Conservation (phyloP, 768 basidiomycete species). For the Boletus coccyginus region DNA sequence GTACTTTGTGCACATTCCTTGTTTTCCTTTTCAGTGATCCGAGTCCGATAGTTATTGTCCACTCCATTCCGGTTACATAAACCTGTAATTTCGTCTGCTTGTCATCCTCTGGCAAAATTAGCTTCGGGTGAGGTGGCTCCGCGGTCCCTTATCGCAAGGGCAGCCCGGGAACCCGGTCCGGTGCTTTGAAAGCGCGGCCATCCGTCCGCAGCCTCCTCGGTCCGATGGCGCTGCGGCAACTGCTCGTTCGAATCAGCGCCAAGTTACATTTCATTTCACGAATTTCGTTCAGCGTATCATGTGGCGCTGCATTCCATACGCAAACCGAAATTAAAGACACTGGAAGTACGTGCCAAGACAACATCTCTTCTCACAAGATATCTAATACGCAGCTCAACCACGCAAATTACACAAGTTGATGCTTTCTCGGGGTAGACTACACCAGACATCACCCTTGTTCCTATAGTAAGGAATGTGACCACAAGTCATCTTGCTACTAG, state of each 20-base stretch:
- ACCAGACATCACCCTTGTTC: not conserved
- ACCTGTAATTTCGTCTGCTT: not conserved
- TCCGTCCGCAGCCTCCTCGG: no score
- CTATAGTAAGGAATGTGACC: not conserved
- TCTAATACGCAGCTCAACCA: constrained; percentile 32
- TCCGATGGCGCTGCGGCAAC: no score
- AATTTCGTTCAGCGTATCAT: constrained; percentile 36
- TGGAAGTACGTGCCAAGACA: constrained; percentile 47
- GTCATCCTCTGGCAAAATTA: not conserved
- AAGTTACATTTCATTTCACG: constrained; percentile 26
- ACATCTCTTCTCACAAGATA: constrained; percentile 34
- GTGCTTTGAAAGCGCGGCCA: no score
- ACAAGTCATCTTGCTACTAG: constrained; percentile 38
- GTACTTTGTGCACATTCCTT: constrained; percentile 15
- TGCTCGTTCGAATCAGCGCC: not conserved
- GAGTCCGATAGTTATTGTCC: not conserved
- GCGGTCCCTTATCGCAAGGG: no score
- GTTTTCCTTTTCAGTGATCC: constrained; percentile 6
- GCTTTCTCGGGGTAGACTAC: constrained; percentile 34
- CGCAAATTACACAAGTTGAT: constrained; percentile 41
- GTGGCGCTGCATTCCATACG: not conserved
- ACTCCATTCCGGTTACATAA: not conserved
- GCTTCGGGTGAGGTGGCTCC: no score
- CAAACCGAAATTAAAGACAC: constrained; percentile 2
- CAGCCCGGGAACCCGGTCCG: no score